phyloP scores from a whole-genome alignment of 306 rosid genomes.

The Vachellia pachyceras region DNA sequence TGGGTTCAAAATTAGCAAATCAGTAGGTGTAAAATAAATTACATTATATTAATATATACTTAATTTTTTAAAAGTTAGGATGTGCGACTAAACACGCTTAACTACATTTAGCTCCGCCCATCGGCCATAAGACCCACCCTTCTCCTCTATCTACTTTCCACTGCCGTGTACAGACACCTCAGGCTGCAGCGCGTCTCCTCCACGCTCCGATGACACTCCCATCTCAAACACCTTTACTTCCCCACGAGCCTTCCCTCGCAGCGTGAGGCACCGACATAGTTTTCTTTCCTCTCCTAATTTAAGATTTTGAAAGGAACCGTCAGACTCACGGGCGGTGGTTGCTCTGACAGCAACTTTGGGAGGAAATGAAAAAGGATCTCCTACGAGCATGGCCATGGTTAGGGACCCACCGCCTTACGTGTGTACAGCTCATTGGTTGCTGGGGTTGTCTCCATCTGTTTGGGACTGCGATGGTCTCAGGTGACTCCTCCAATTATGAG shows the following conservation, averaged over 20 bases:
- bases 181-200: background rate
- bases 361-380: background rate
- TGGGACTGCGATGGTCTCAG: too few species aligned
- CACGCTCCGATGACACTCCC: background rate
- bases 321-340: slow-evolving; percentile 39
- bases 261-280: background rate
- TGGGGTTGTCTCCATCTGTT: slow-evolving; percentile 5
- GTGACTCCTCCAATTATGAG: too few species aligned
- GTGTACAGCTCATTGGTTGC: slow-evolving; percentile 50
- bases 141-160: background rate
- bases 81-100: too few species aligned
- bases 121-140: too few species aligned
- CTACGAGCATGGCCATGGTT: slow-evolving; percentile 26
- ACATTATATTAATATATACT: too few species aligned
- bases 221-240: background rate
- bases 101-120: too few species aligned
- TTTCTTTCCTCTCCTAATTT: too few species aligned
- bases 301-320: background rate
- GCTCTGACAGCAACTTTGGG: background rate
- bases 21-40: too few species aligned
- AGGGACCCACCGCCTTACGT: slow-evolving; percentile 25
- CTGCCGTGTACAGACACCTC: background rate
- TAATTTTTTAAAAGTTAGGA: too few species aligned
- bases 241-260: background rate
- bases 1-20: too few species aligned